phyloP scores from a whole-genome alignment of 176 grass and related monocot species.

The Oryza meridionalis region DNA sequence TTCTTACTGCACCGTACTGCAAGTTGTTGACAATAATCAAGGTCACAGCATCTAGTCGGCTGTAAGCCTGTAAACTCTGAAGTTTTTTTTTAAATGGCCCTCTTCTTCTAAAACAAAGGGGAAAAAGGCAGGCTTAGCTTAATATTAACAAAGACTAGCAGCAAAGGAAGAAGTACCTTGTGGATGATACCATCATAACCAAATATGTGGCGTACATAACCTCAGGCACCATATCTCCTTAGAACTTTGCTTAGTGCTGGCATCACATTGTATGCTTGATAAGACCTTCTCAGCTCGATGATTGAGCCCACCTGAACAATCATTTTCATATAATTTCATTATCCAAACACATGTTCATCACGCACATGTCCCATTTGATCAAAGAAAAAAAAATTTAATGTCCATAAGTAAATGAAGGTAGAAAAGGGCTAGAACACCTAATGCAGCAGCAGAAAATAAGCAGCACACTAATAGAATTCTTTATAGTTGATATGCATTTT shows the following conservation, averaged over 20 bases:
- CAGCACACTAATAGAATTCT: not conserved
- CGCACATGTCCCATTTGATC: not conserved
- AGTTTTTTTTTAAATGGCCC: not conserved
- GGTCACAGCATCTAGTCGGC: not conserved
- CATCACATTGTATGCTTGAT: conserved; percentile 99
- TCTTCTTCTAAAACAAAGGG: conserved; percentile 4
- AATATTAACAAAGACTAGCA: conserved; percentile 13
- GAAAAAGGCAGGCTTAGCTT: not conserved
- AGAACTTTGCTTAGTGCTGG: conserved; percentile 96
- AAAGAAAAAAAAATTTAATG: conserved; percentile 11
- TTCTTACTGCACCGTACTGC: not conserved
- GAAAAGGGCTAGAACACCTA: not conserved
- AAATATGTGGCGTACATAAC: conserved; percentile 26
- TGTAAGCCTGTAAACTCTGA: not conserved
- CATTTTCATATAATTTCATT: conserved; percentile 30
- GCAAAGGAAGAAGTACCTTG: conserved; percentile 24
- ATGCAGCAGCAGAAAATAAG: conserved; percentile 14
- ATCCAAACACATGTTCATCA: not conserved
- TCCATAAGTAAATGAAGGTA: conserved; percentile 8
- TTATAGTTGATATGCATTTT: not conserved
- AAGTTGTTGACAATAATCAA: not conserved
- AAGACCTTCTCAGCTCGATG: conserved; percentile 95
- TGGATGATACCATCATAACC: conserved; percentile 33
- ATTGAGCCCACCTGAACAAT: conserved; percentile 93
- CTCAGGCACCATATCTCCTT: conserved; percentile 92